These are phyloP conservation scores for Senna tora DNA, from an alignment of 306 rosid genomes.

Conservation along the genomic window DNA sequence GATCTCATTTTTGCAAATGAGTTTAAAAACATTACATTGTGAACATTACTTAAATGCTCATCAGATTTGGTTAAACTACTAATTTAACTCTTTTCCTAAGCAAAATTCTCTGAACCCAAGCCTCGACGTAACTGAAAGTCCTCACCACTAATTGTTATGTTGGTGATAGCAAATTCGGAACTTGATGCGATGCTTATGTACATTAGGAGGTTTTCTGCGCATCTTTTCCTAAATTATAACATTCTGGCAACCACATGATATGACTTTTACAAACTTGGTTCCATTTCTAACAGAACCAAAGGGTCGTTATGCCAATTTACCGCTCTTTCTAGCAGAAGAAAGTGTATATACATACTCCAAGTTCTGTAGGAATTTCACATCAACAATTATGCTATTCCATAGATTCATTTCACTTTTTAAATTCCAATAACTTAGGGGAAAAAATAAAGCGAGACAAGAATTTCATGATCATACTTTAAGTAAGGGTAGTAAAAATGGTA, in stretches of 20 bases:
- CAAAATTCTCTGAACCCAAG: not conserved
- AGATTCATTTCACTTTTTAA: not conserved
- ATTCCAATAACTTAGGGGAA: not conserved
- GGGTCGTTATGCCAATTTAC: not conserved
- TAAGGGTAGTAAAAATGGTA: not conserved
- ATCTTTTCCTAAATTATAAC: not conserved
- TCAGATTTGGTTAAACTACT: not conserved
- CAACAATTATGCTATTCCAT: not conserved
- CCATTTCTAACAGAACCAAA: not conserved
- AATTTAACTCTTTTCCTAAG: not conserved
- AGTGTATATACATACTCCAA: not conserved
- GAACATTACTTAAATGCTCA: not conserved
- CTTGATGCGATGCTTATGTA: too few species aligned
- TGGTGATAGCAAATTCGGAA: not conserved
- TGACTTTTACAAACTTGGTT: not conserved
- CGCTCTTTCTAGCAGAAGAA: not conserved
- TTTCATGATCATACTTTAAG: too few species aligned
- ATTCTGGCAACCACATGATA: not conserved
- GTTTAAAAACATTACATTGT: not conserved
- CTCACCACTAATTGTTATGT: not conserved
- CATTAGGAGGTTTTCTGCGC: not conserved
- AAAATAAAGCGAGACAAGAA: not conserved
- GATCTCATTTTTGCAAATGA: not conserved
- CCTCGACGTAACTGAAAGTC: not conserved
- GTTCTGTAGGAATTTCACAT: not conserved